phyloP scores from a whole-genome alignment of 2,329 filamentous ascomycete genomes.

The Talaromyces sp. region DNA sequence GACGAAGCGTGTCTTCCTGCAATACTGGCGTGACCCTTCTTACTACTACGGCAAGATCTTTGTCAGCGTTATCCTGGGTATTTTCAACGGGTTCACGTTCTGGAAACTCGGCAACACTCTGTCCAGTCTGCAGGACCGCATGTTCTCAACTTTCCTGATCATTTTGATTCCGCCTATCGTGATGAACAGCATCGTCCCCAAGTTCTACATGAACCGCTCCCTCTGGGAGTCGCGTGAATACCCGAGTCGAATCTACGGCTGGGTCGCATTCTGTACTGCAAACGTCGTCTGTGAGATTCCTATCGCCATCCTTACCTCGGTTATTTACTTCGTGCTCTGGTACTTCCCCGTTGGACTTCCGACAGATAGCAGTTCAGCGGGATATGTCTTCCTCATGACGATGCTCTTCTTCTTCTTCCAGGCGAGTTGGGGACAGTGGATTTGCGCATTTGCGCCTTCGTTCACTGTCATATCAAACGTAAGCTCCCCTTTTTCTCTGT shows the following conservation, averaged over 20 bases:
- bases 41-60: conserved; percentile 78
- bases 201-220: conserved; percentile 69
- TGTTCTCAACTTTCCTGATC: conserved; percentile 69
- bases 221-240: conserved; percentile 72
- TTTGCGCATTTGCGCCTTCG: conserved; percentile 73
- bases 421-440: conserved; percentile 76
- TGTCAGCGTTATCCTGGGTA: conserved; percentile 64
- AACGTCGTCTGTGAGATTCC: conserved; percentile 72
- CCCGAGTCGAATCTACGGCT: conserved; percentile 71
- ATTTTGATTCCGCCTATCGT: conserved; percentile 66
- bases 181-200: conserved; percentile 71
- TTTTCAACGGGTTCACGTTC: conserved; percentile 79
- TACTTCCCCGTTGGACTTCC: conserved; percentile 73
- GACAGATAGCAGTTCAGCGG: conserved; percentile 59
- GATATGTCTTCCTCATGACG: conserved; percentile 75
- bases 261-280: conserved; percentile 71
- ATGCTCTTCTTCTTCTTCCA: conserved; percentile 75
- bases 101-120: conserved; percentile 64
- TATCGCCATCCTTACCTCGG: conserved; percentile 59
- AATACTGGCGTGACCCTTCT: conserved; percentile 72
- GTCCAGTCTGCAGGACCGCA: conserved; percentile 69
- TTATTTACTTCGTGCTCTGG: conserved; percentile 72
- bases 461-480: conserved; percentile 74
- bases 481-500: neutral
- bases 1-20: conserved; percentile 65